Evolutionary conservation across 345 rosid genomes (phyloP).

Genomic region (sweet orange (Citrus sinensis)): DNA sequence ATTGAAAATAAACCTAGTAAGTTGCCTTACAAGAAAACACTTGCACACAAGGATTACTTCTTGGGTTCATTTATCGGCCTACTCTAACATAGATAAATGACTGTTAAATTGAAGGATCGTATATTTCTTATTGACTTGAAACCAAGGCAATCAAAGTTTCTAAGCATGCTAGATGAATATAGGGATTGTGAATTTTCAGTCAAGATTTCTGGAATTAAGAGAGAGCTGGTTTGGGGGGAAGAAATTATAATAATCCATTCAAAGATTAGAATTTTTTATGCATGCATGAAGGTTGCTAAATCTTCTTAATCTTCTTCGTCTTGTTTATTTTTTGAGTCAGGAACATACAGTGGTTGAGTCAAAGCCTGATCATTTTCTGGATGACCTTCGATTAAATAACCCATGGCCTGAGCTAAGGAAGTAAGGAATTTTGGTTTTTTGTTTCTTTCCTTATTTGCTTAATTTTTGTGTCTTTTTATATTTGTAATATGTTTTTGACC

Average conservation of each 20-base stretch:
- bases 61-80: background rate
- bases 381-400: constrained; percentile 89
- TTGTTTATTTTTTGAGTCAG: constrained; percentile 35
- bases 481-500: background rate
- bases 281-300: background rate
- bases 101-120: background rate
- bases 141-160: background rate
- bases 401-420: constrained; percentile 92
- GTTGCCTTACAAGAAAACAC: background rate
- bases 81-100: background rate
- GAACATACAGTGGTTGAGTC: constrained; percentile 90
- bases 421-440: constrained; percentile 25
- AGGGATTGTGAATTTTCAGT: background rate
- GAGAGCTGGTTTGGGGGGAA: background rate
- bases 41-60: background rate
- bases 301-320: background rate
- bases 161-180: background rate
- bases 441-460: background rate
- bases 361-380: constrained; percentile 96
- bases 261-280: background rate
- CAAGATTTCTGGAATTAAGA: background rate
- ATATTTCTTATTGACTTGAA: background rate
- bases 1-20: background rate
- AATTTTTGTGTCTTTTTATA: constrained; percentile 1
- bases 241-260: background rate